Evolutionary conservation across 805 yeast genomes (phyloP), one percentile per base, ranked within the genome.

Genomic region (Kluyveromyces dobzhanskii): DNA sequence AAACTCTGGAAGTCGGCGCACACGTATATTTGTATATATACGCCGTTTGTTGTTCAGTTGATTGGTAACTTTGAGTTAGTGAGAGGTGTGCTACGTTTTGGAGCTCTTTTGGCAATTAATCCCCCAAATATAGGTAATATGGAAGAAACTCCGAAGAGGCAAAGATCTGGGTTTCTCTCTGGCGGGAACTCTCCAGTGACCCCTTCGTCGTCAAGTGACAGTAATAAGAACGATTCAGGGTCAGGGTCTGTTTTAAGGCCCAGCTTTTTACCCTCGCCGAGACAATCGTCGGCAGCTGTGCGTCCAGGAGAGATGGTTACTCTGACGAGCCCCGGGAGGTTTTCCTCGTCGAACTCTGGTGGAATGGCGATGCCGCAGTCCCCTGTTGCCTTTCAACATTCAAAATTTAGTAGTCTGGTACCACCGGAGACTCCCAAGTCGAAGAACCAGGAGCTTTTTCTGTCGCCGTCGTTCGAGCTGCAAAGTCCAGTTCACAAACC

Each of bases 401-500:
- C 17, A 13, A 34, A 13, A n/a, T 14, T 34, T 14, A 39, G 49
- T 13, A 48, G 53, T 27, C 39, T 55, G 14, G 35, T 54, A 33
- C 59, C 61, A 14, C 63, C 63, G 7, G 53, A 59, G 7, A 57
- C 63, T 3, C 63, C 62, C 10, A 58, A 54, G 37, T 51, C 61
- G 13, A 51, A 53, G 39, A 47, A 54, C 26, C 42, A 50, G 7
- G 62, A 58, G 40, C 42, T 53, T 9, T 55, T 57, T 30, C 41
- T 58, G n/a, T 58, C 63, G 12, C 63, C 63, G 17, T 49, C 62
- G 7, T 57, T 59, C 2, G 50, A 53, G 29, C 45, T 58, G 35
- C 57, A 52, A 40, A 54, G 59, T 3, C 62, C 63, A 14, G 45
- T 48, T 17, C 18, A 30, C 16, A 34, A 16, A 14, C 37, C 37